Base-by-base conservation (phyloP, 2,329 filamentous ascomycete species). In the Eutypella sp. region DNA sequence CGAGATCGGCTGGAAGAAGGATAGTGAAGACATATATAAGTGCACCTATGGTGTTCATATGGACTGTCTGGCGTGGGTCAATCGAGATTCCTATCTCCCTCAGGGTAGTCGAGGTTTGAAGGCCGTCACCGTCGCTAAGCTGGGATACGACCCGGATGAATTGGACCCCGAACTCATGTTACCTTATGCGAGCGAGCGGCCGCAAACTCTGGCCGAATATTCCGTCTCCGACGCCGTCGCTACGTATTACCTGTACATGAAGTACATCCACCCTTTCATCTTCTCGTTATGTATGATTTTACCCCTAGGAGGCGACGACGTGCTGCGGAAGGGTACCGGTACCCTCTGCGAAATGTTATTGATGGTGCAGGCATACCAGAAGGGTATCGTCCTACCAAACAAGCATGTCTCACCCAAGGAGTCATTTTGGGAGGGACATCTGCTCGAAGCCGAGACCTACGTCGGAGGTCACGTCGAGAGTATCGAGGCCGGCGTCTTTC, bases 241-340 rank as follows among this genome's bases (percentile, higher is more conserved):
- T 19, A 99, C 93, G 0, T 99, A 99, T 65, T 99, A 99, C 63
- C 73, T 99, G 51, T 99, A 99, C 76, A 99, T 99, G 95, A 99
- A 99, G 84, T 99, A 99, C 66, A 89, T 99, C n/a, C 93, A 99
- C 65, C 93, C 93, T 3, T 99, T 99, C 73, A 93, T 99, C 65
- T 99, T 99, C 76, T 97, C 95, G 1, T 74, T 99, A 0, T 99
- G 93, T 69, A 99, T 91, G 1, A 96, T 99, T 70, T 76, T 99
- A 64, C 93, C 93, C 0, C 76, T 99, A 1, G 89, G 89, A 38
- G 89, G 91, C 27, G 92, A 99, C 60, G 93, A 97, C 62, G 89
- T 91, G 2, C 67, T 97, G 57, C 82, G 93, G 55, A 99, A 99
- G 67, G 93, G 93, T 63, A 99, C 93, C 0, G 93, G 93, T 66